These are phyloP conservation scores for Pneumocystis carinii DNA, from an alignment of 1,139 yeast genomes.

Conservation along the genomic window DNA sequence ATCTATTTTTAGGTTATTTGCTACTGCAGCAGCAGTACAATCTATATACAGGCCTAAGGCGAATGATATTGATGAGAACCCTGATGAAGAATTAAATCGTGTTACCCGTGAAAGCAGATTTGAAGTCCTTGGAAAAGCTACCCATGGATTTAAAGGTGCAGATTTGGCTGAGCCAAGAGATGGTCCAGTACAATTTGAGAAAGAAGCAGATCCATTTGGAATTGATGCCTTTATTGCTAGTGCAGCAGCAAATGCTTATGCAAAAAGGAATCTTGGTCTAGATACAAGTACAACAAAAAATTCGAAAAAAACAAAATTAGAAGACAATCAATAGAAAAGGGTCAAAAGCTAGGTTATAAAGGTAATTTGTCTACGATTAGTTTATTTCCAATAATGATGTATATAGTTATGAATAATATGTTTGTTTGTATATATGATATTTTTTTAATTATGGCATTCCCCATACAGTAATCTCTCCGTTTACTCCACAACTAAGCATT, in stretches of 20 bases:
- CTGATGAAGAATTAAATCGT: slow-evolving; percentile 23
- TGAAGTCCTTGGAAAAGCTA: slow-evolving; percentile 23
- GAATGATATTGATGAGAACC: slow-evolving; percentile 18
- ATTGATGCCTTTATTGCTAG: slow-evolving; percentile 8
- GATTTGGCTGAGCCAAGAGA: slow-evolving; percentile 17
- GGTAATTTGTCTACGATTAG: background rate
- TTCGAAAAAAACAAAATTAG: background rate
- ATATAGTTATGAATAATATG: background rate
- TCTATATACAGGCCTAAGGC: slow-evolving; percentile 33
- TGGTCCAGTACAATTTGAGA: slow-evolving; percentile 43
- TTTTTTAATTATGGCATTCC: background rate
- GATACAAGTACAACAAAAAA: background rate
- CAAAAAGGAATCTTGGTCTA: background rate
- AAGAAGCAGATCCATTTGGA: slow-evolving; percentile 21
- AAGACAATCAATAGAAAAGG: background rate
- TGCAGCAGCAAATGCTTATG: background rate
- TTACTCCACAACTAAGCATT: slow-evolving; percentile 16
- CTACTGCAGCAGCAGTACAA: slow-evolving; percentile 36
- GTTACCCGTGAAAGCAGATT: slow-evolving; percentile 25
- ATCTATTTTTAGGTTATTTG: slow-evolving; percentile 26
- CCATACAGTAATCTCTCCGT: slow-evolving; percentile 11
- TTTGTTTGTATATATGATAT: background rate
- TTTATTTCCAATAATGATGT: background rate
- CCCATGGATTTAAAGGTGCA: slow-evolving; percentile 19
- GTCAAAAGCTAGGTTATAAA: background rate